Evolutionary conservation across 1,284 basidiomycete species (phyloP).

Genomic region (Apiotrichum brassicae): DNA sequence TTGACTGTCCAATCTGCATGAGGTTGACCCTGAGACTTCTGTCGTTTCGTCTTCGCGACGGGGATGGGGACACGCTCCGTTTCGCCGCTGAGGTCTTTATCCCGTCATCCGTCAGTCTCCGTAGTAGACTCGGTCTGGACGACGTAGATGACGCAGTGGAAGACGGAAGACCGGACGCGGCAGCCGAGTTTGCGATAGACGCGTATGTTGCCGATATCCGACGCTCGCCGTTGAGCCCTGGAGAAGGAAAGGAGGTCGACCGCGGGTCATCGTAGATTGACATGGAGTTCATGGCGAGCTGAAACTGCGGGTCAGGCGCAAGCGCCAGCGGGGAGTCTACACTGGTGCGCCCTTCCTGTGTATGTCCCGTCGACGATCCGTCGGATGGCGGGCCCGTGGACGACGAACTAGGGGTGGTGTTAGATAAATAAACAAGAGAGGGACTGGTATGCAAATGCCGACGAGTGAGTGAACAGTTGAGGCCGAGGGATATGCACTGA

Average conservation of each 20-base stretch:
- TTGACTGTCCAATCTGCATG: conserved; percentile 13
- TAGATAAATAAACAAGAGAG: conserved; percentile 23
- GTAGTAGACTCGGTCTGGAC: background rate
- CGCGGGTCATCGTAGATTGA: conserved; percentile 40
- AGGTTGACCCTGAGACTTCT: conserved; percentile 30
- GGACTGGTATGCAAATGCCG: conserved; percentile 24
- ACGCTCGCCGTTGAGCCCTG: background rate
- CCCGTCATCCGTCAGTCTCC: background rate
- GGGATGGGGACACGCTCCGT: background rate
- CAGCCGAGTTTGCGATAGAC: background rate
- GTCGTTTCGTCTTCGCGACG: conserved; percentile 7
- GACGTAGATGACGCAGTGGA: background rate
- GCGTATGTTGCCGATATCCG: conserved; percentile 1
- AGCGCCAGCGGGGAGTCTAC: background rate
- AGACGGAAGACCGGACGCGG: too few species aligned
- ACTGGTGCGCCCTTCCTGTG: background rate
- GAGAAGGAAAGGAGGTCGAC: conserved; percentile 18
- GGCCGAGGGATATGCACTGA: too few species aligned
- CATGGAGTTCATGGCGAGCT: conserved; percentile 3
- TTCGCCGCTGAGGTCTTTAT: background rate
- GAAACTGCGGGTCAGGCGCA: background rate
- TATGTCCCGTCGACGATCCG: conserved; percentile 2
- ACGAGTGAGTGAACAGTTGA: conserved; percentile 59
- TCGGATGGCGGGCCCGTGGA: conserved; percentile 16
- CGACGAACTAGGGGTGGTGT: too few species aligned